Evolutionary conservation across 1,284 basidiomycete genomes (phyloP).

Genomic region (Mycena sp.): DNA sequence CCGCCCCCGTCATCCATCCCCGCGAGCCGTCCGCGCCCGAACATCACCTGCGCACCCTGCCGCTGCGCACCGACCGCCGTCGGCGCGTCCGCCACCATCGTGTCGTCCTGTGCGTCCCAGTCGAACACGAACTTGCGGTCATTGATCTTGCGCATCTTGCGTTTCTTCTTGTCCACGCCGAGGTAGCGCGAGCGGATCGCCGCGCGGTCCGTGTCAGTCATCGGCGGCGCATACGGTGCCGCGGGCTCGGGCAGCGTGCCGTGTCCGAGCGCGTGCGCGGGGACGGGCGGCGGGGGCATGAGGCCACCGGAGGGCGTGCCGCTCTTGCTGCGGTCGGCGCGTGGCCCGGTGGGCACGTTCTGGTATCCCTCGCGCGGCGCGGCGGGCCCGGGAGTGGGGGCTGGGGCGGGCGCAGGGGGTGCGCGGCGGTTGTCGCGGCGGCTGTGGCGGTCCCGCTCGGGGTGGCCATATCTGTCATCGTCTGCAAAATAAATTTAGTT

Average conservation of each 20-base stretch:
- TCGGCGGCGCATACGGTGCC: conserved; percentile 69
- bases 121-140: conserved; percentile 99
- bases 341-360: conserved; percentile 85
- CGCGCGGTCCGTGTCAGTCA: conserved; percentile 78
- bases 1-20: conserved; percentile 86
- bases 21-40: conserved; percentile 83
- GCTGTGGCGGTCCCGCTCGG: conserved; percentile 55
- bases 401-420: conserved; percentile 37
- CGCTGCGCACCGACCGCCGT: conserved; percentile 69
- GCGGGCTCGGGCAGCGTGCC: conserved; percentile 45
- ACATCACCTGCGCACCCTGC: conserved; percentile 88
- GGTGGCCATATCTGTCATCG: conserved; percentile 67
- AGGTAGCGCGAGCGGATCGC: conserved; percentile 90
- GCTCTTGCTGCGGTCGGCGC: conserved; percentile 71
- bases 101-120: conserved; percentile 96
- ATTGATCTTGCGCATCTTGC: conserved; percentile 91
- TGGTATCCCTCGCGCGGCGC: conserved; percentile 57
- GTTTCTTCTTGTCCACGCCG: conserved; percentile 92
- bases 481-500: conserved; percentile 50
- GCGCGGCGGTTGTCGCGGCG: conserved; percentile 48
- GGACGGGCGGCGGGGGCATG: conserved; percentile 59
- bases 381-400: conserved; percentile 38
- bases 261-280: conserved; percentile 45
- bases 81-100: conserved; percentile 75
- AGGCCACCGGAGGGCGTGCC: conserved; percentile 47